Percentiles rank a stretch among this genome's conserved stretches.
Conservation (phyloP, 2,329 filamentous ascomycete genomes). For the Phaeosphaeria sp. region DNA sequence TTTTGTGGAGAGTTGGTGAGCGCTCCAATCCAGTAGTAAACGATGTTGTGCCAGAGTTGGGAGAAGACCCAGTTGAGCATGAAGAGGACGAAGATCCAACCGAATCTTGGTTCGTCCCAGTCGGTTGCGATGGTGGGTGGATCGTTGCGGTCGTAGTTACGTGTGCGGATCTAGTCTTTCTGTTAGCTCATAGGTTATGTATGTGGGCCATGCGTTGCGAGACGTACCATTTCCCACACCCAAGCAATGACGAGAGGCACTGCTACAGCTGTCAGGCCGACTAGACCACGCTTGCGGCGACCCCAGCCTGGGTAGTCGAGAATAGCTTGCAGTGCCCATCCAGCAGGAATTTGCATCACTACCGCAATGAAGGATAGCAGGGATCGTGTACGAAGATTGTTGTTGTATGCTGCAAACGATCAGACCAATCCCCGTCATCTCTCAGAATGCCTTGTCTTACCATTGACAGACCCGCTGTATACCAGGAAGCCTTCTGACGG, state of each 20-base stretch:
- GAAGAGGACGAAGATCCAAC: conserved; percentile 39
- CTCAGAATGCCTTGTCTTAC: conserved; percentile 11
- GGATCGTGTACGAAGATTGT: conserved; percentile 36
- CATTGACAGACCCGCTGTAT: conserved; percentile 42
- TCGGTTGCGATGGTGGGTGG: conserved; percentile 32
- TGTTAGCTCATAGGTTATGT: not conserved
- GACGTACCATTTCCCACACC: conserved; percentile 41
- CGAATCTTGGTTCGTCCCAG: conserved; percentile 33
- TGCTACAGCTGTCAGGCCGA: conserved; percentile 33
- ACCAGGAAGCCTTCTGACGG: conserved; percentile 39
- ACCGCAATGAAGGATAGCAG: conserved; percentile 39
- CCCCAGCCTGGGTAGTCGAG: conserved; percentile 37
- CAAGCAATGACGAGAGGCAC: conserved; percentile 36
- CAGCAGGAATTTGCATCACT: conserved; percentile 37
- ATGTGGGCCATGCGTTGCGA: not conserved
- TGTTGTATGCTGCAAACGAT: conserved; percentile 29
- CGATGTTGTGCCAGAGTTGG: conserved; percentile 41
- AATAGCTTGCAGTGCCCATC: conserved; percentile 37
- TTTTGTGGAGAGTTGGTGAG: conserved; percentile 41
- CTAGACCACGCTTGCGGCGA: conserved; percentile 34
- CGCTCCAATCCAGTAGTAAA: conserved; percentile 42
- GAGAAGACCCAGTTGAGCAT: conserved; percentile 41
- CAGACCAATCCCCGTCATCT: not conserved
- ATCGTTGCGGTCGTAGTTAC: conserved; percentile 35
- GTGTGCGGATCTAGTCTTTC: conserved; percentile 28